phyloP scores from a whole-genome alignment of 768 basidiomycete genomes.

The Lyophyllum shimeji region DNA sequence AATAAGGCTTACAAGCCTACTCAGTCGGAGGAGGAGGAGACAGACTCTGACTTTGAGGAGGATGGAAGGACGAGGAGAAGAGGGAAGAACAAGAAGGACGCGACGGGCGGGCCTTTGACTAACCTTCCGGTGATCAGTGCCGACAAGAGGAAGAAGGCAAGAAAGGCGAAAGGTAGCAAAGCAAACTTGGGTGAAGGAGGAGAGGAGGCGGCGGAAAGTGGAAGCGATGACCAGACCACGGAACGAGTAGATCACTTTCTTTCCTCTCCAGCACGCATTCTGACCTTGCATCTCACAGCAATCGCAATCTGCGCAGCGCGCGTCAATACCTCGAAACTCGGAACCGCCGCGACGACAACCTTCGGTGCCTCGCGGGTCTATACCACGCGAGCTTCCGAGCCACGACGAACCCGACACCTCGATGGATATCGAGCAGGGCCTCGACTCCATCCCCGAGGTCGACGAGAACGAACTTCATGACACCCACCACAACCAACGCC shows the following conservation, averaged over 20 bases:
- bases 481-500: slow-evolving; percentile 23
- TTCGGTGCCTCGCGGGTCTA: slow-evolving; percentile 37
- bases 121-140: slow-evolving; percentile 63
- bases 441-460: slow-evolving; percentile 64
- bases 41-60: slow-evolving; percentile 57
- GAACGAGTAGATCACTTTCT: slow-evolving; percentile 33
- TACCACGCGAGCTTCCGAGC: slow-evolving; percentile 37
- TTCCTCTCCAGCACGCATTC: slow-evolving; percentile 3
- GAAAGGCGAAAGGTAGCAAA: slow-evolving; percentile 44
- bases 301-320: slow-evolving; percentile 27
- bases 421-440: slow-evolving; percentile 47
- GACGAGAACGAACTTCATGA: slow-evolving; percentile 46
- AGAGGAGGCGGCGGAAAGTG: slow-evolving; percentile 44
- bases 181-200: slow-evolving; percentile 42
- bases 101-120: slow-evolving; percentile 48
- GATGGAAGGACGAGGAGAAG: slow-evolving; percentile 52
- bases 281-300: slow-evolving; percentile 16
- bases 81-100: slow-evolving; percentile 49
- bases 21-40: slow-evolving; percentile 59
- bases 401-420: slow-evolving; percentile 34
- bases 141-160: slow-evolving; percentile 64
- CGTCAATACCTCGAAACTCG: slow-evolving; percentile 37
- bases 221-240: slow-evolving; percentile 41
- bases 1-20: slow-evolving; percentile 82
- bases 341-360: slow-evolving; percentile 33